Evolutionary conservation across 2,329 filamentous ascomycete genomes (phyloP).

Genomic region (Paecilomyces niveus): DNA sequence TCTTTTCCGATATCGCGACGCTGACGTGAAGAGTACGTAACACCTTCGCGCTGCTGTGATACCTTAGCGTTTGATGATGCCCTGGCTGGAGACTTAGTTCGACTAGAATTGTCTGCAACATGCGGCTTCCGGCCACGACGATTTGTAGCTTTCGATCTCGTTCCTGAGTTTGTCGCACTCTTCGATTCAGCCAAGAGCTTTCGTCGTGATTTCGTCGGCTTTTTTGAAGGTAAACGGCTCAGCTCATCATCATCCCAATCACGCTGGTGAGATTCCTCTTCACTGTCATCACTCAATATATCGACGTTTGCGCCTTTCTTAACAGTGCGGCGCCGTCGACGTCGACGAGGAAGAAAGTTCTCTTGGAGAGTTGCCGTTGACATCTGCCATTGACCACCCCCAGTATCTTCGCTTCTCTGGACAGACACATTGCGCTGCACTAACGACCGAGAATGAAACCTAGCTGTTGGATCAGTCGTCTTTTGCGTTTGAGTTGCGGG

Average conservation of each 20-base stretch:
- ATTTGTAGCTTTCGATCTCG: slow-evolving; percentile 10
- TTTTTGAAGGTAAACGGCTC: slow-evolving; percentile 18
- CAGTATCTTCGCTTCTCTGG: slow-evolving; percentile 6
- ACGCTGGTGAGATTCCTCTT: slow-evolving; percentile 13
- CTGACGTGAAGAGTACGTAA: slow-evolving; percentile 12
- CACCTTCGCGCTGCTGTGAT: background rate
- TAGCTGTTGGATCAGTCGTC: slow-evolving; percentile 1
- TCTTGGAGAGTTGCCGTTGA: slow-evolving; percentile 30
- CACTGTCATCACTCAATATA: slow-evolving; percentile 19
- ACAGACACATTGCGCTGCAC: background rate
- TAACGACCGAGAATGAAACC: background rate
- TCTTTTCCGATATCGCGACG: slow-evolving; percentile 10
- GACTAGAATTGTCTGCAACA: slow-evolving; percentile 2
- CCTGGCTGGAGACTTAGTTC: slow-evolving; percentile 2
- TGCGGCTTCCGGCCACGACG: slow-evolving; percentile 10
- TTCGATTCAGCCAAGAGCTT: slow-evolving; percentile 13
- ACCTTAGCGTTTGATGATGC: background rate
- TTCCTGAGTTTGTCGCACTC: slow-evolving; percentile 11
- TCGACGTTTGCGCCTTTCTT: slow-evolving; percentile 15
- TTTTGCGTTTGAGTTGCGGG: slow-evolving; percentile 5
- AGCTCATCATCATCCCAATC: slow-evolving; percentile 32
- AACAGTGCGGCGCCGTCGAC: slow-evolving; percentile 13
- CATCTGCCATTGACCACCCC: slow-evolving; percentile 10
- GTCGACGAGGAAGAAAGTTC: slow-evolving; percentile 28
- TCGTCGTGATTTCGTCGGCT: slow-evolving; percentile 10